Percentiles rank a stretch among this genome's conserved stretches.
Evolutionary conservation across 1,139 yeast species (phyloP).

Genomic region (Suhomyces anneliseae): DNA sequence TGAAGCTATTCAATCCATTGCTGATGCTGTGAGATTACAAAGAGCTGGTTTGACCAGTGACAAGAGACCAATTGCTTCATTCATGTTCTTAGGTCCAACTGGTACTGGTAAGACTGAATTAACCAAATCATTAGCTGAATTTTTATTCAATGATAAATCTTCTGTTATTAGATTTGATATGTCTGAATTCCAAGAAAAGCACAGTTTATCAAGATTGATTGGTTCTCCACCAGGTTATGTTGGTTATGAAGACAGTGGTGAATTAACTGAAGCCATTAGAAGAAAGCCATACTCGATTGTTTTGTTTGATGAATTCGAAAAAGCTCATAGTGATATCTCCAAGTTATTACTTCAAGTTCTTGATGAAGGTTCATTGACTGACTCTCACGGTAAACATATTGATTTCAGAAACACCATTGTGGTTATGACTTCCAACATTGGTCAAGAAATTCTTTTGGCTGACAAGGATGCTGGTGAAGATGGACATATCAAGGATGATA

Average conservation of each 20-base stretch:
- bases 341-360: slow-evolving; percentile 86
- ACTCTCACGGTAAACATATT: slow-evolving; percentile 89
- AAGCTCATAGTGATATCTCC: slow-evolving; percentile 92
- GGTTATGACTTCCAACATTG: slow-evolving; percentile 97
- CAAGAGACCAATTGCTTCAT: slow-evolving; percentile 92
- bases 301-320: slow-evolving; percentile 93
- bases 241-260: slow-evolving; percentile 95
- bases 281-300: slow-evolving; percentile 93
- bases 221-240: slow-evolving; percentile 99
- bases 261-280: slow-evolving; percentile 91
- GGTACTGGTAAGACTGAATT: slow-evolving; percentile 98
- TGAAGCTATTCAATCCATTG: slow-evolving; percentile 83
- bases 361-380: slow-evolving; percentile 93
- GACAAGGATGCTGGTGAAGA: slow-evolving; percentile 49
- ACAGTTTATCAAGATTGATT: slow-evolving; percentile 81
- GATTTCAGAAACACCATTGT: slow-evolving; percentile 93
- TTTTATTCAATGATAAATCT: slow-evolving; percentile 82
- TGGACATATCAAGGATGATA: slow-evolving; percentile 48
- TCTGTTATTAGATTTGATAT: slow-evolving; percentile 90
- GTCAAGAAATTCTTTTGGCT: slow-evolving; percentile 79
- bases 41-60: slow-evolving; percentile 95
- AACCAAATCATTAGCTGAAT: slow-evolving; percentile 88
- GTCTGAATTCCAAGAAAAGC: slow-evolving; percentile 97
- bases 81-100: slow-evolving; percentile 95
- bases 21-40: slow-evolving; percentile 94